Base-by-base conservation (phyloP, 2,329 filamentous ascomycete genomes). In the Paramyrothecium roridum region DNA sequence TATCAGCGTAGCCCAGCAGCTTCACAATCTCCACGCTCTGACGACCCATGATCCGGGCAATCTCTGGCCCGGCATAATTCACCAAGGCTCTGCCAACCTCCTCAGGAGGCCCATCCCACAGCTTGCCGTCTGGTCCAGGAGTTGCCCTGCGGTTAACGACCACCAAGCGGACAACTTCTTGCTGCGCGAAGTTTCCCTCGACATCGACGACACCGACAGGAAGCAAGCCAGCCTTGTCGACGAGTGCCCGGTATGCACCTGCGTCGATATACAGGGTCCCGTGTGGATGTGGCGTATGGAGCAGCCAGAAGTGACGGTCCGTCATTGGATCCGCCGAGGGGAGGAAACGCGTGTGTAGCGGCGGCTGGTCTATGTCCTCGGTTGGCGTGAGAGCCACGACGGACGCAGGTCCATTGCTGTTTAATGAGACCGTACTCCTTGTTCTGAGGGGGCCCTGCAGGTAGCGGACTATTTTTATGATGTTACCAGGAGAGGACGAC, bases 261-360 rank as follows among this genome's bases (percentile, higher is more conserved):
- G 84, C 77, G 76, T 99, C 95, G 64, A 99, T 96, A 75, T 91
- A 98, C 23, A 99, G 70, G 2, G 89, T 96, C 16, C 95, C 95
- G 66, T 96, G 93, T 0, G 95, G 91, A 22, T 88, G 87, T 12
- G 97, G 85, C 11, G 93, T 95, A 73, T 99, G 91, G 0, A 98
- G 81, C 50, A 99, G 87, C 95, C 95, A 99, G 80, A 99, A 98
- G 69, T 95, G 92, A 58, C 93, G 88, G 70, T 97, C 95, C 55
- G 91, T 87, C 57, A 98, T 95, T 1, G 93, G 93, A 23, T 90
- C 86, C 0, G 83, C 78, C 11, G 91, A 91, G 0, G 93, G 91
- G 13, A 96, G 80, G 79, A 99, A 99, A 55, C 95, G 88, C 3
- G 95, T 99, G 73, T 99, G 95, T 4, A 96, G 77, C 1, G 93